Base-by-base conservation (phyloP, 1,139 yeast species). In the Kodamaea sp. region DNA sequence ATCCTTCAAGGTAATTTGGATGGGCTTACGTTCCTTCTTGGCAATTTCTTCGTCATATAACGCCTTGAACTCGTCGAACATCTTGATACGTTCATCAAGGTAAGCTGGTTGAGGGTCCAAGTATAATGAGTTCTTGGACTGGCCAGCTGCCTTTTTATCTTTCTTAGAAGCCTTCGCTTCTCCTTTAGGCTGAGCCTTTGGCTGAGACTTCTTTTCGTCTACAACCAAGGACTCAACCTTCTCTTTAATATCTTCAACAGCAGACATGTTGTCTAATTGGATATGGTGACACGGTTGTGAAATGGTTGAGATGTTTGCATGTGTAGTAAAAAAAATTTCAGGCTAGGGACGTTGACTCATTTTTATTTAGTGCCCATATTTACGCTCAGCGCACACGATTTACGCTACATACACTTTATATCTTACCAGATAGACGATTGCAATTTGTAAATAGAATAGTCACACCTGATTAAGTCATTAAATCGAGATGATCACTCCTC, bases 1-100 rank as follows among this genome's bases (percentile, higher is more conserved):
- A 53, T 90, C 97, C 58, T 85, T 87, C 61, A 92, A 73, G 30
- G 95, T 86, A 59, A 92, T 76, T 49, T 77, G 76, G 59, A 94
- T 82, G 27, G 87, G 76, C 22, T 56, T 48, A 43, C 76, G 67
- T 46, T 66, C 79, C 66, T 77, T 76, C 16, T 74, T 59, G 31
- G 89, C 85, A 37, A 83, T 66, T 44, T 76, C 80, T 5, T 76
- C 92, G 51, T 88, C 90, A 56, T 83, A 80, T 63, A 83, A 76
- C 42, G 80, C 80, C 69, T 85, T 85, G 50, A 92, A 75, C 58
- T 83, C 76, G 36, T 89, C 95, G 55, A 90, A 94, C 47, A 90
- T 61, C 51, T 75, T 68, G 54, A 84, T 70, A 66, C 98, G 84
- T 44, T 83, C 79, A 24, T 81, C 89, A 50, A 94, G 75, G 58